Conservation (phyloP, 23 red algal genomes). For the Gracilaria domingensis region DNA sequence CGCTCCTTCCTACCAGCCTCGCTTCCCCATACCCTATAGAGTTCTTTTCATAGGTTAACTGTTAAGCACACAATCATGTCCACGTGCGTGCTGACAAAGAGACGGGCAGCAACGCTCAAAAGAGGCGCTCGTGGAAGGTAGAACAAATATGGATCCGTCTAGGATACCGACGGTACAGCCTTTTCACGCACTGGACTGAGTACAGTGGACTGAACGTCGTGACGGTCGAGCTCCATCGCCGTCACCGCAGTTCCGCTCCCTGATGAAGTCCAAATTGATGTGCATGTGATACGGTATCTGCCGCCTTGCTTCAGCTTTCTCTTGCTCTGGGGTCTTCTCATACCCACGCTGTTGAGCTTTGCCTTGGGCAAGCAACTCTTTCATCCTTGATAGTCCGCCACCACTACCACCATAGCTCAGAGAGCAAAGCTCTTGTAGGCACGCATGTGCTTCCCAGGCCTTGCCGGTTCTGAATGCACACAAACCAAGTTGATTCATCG, state of each 20-base stretch:
- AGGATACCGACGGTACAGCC: no score
- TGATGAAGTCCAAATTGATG: constrained; percentile 91
- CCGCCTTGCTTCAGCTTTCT: constrained; percentile 87
- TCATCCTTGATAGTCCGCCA: constrained; percentile 82
- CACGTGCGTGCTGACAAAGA: no score
- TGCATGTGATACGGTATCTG: constrained; percentile 99
- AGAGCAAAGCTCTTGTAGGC: constrained; percentile 94
- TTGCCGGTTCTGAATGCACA: constrained; percentile 94
- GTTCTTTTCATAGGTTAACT: no score
- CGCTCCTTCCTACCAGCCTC: no score
- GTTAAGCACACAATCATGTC: no score
- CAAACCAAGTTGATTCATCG: constrained; percentile 98
- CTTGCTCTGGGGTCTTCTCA: constrained; percentile 93
- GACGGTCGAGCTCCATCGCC: constrained; percentile 70
- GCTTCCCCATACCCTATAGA: no score
- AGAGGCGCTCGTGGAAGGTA: no score
- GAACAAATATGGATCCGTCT: no score
- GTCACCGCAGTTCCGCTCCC: no score
- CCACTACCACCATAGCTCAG: constrained; percentile 77
- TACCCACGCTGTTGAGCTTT: constrained; percentile 76
- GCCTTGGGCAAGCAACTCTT: constrained; percentile 96
- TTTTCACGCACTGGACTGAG: no score
- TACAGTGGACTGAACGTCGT: no score
- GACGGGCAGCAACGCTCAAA: no score
- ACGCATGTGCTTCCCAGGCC: constrained; percentile 81